Base-by-base conservation (phyloP, 2,329 filamentous ascomycete species). In the Ophiosphaerella korrae region DNA sequence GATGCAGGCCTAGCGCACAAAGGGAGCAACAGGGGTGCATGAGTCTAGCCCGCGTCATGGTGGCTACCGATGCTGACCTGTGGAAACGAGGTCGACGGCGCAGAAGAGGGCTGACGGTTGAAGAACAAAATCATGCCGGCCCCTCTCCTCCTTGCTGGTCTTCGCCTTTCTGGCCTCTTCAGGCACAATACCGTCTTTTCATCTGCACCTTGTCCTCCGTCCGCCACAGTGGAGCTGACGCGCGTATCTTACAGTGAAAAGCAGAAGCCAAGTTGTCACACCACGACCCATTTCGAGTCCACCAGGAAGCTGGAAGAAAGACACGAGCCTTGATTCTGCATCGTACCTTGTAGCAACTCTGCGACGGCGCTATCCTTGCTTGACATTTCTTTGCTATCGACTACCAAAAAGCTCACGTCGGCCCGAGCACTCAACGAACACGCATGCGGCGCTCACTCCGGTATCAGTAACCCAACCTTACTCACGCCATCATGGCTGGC, bases 401-500 rank as follows among this genome's bases (percentile, higher is more conserved):
- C 7, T 29, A 6, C 34, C 21, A 11, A 12, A 7, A 7, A 13
- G 11, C 21, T 38, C 36, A 16, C 14, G 12, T 14, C 16, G 13
- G 16, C 18, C 9, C 16, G 9, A 11, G 14, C 13, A 9, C 13
- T 7, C 6, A 11, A 38, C 16, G 16, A 36, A 36, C 18, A 14
- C 34, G 16, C 16, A 14, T 36, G 34, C 13, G 34, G 16, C 32
- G 32, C 14, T 14, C 34, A 36, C 13, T 23, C 21, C 14, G 16
- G 18, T 16, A 12, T 23, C 14, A n/a, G 18, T 42, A 13, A 16
- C 6, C 13, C 36, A 38, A 18, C 36, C 13, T 6, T 18, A 16
- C 36, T 1, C 14, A 7, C 36, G 21, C 36, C 36, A 21, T 38
- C 40, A 68, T 67, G 62, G 55, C 58, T 16, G 58, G 63, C 50